Base-by-base conservation (phyloP, 1,284 basidiomycete species). In the Malassezia psittaci region DNA sequence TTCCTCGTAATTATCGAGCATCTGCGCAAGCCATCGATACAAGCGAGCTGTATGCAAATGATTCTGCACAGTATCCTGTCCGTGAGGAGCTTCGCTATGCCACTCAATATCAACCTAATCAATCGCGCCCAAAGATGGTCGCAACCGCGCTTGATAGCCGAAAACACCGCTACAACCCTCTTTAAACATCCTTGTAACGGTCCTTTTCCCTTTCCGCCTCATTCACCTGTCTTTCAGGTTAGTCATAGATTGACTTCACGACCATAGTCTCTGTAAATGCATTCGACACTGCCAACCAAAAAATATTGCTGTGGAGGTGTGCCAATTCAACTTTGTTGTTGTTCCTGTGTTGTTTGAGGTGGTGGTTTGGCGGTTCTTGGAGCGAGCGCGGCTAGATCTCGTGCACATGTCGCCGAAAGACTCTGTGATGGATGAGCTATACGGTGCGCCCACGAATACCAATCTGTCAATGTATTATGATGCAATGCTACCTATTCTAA, bases 31-130 rank as follows among this genome's bases (percentile, higher is more conserved):
- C 24, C 7, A 29, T 7, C 24, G 24, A 29, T 29, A 29, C 24
- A 29, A 29, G 24, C 24, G 24, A 29, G 24, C 36, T 48, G 19
- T 37, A 48, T 35, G 32, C 11, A 5, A 12, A 18, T 11, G 52
- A 54, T 8, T 19, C 44, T 13, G 10, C 32, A 5, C n/a, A 39
- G 8, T 54, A 48, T 29, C 52, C 52, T 15, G 45, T 54, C 5
- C 36, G 44, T 18, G 52, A 54, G 8, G 52, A 54, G 38, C 45
- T 35, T 36, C 45, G 46, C 19, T 54, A 54, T 33, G 24, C 16
- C 9, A 33, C 29, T 19, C 36, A 18, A 13, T 34, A 44, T 45
- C 34, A 24, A 29, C 24, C 42, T 21, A 41, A 9, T 24, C 41
- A 32, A 52, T 10, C 13, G 34, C 8, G 8, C n/a, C 5, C 41